Evolutionary conservation across 2,329 filamentous ascomycete genomes (phyloP).

Genomic region (Trichoderma sp.): DNA sequence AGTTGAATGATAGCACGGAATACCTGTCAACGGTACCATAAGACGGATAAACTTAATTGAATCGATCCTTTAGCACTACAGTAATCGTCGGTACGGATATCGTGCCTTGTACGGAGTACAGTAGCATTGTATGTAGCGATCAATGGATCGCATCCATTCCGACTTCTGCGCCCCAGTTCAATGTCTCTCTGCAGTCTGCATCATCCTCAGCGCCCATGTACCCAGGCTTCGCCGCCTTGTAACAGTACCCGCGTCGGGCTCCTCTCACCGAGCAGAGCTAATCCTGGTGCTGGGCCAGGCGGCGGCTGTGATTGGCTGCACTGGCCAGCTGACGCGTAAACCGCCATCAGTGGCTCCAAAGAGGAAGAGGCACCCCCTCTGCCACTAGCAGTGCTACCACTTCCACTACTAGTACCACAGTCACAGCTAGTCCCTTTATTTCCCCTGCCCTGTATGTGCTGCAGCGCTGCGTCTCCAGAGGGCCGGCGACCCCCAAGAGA

Average conservation of each 20-base stretch:
- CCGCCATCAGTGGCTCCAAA: conserved; percentile 29
- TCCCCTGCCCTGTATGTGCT: conserved; percentile 25
- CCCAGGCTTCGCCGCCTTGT: conserved; percentile 22
- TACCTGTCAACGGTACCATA: background rate
- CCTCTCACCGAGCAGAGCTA: conserved; percentile 23
- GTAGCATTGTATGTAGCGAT: background rate
- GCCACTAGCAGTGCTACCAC: conserved; percentile 6
- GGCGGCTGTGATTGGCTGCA: conserved; percentile 31
- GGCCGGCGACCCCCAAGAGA: conserved; percentile 7
- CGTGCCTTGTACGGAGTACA: background rate
- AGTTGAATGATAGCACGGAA: background rate
- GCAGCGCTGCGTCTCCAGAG: background rate
- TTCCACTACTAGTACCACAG: background rate
- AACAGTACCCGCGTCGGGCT: conserved; percentile 29
- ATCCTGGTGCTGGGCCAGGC: conserved; percentile 25
- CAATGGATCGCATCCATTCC: background rate
- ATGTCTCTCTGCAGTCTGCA: background rate
- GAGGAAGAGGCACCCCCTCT: conserved; percentile 23
- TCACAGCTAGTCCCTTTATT: conserved; percentile 28
- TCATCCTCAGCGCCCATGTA: conserved; percentile 14
- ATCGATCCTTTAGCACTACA: background rate
- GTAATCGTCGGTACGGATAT: background rate
- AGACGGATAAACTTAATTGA: background rate
- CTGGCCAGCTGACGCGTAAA: conserved; percentile 40
- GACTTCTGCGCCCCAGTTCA: background rate